Evolutionary conservation across 2,329 filamentous ascomycete genomes (phyloP).

Genomic region (Fusarium goolgardi): DNA sequence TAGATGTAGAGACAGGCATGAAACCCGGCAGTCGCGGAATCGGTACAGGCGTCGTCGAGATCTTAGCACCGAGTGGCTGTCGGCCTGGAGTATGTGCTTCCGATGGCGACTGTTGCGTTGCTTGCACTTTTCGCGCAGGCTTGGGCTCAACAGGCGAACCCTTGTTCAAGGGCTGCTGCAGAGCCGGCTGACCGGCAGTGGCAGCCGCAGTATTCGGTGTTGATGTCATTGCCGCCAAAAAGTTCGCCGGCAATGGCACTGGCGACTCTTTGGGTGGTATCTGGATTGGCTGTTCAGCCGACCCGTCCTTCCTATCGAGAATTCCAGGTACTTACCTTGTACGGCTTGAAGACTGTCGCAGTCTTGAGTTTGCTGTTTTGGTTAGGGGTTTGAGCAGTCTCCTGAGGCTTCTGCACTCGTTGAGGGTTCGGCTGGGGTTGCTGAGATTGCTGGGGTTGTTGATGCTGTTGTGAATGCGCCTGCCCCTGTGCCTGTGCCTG

Average conservation of each 20-base stretch:
- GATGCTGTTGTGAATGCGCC: background rate
- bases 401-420: conserved; percentile 1
- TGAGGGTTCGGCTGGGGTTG: conserved; percentile 1
- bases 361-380: conserved; percentile 44
- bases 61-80: conserved; percentile 1
- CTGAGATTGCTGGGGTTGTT: background rate
- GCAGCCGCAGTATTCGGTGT: conserved; percentile 39
- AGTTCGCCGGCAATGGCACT: conserved; percentile 58
- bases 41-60: conserved; percentile 51
- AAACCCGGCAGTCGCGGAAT: conserved; percentile 45
- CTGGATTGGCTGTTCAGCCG: conserved; percentile 49
- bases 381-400: conserved; percentile 10
- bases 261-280: conserved; percentile 57
- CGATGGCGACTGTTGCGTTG: conserved; percentile 22
- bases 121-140: conserved; percentile 2
- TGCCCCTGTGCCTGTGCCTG: conserved; percentile 10
- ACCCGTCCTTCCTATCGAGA: conserved; percentile 41
- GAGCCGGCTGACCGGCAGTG: conserved; percentile 26
- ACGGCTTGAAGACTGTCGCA: conserved; percentile 45
- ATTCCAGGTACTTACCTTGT: conserved; percentile 50
- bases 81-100: conserved; percentile 19
- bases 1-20: background rate
- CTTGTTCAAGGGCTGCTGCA: conserved; percentile 20
- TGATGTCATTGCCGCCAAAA: conserved; percentile 56
- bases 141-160: conserved; percentile 7